These are phyloP conservation scores for Trichoderma erinaceum DNA, from an alignment of 495 filamentous ascomycete species.

Conservation along the genomic window DNA sequence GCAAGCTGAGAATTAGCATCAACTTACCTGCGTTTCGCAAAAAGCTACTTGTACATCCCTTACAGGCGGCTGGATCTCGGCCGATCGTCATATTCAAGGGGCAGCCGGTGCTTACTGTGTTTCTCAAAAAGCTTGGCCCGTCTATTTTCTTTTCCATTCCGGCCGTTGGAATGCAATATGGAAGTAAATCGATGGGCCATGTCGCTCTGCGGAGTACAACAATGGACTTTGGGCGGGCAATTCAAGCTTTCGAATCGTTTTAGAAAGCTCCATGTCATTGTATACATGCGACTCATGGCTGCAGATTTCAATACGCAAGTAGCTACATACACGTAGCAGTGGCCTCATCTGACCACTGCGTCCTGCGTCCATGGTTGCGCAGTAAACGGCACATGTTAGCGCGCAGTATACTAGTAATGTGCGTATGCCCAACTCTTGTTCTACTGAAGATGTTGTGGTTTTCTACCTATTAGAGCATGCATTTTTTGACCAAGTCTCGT, in stretches of 20 bases:
- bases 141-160: neutral
- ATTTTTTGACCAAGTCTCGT: neutral
- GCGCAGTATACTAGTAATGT: neutral
- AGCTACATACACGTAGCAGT: neutral
- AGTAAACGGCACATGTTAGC: neutral
- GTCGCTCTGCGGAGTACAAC: no score
- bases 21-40: neutral
- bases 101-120: neutral
- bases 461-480: no score
- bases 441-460: neutral
- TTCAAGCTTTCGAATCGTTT: neutral
- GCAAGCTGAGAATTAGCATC: neutral
- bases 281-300: neutral
- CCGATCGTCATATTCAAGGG: conserved; percentile 3
- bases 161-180: neutral
- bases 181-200: no score
- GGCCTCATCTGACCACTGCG: conserved; percentile 8
- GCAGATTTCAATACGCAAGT: neutral
- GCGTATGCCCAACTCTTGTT: neutral
- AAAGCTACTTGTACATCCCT: no score
- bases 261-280: conserved; percentile 5
- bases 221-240: no score
- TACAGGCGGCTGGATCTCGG: neutral
- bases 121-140: neutral
- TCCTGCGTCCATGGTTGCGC: neutral